Percentiles rank a stretch among this genome's conserved stretches.
These are phyloP conservation scores for Boletus pseudo-olivaceus DNA, from an alignment of 768 basidiomycete species.

Conservation along the genomic window DNA sequence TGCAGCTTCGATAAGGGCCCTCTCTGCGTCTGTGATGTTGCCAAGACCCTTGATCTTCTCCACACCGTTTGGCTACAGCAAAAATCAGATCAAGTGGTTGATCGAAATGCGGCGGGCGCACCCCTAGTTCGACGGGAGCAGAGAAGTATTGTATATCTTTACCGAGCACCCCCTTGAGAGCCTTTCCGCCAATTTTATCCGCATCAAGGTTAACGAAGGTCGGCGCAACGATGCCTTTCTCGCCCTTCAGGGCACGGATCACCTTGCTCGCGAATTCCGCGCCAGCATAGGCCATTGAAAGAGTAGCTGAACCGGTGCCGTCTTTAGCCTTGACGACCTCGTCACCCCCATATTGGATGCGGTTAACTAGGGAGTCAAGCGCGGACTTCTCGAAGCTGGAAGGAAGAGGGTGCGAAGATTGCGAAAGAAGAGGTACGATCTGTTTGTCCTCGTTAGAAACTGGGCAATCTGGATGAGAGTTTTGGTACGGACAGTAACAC, in stretches of 20 bases:
- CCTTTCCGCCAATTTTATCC: conserved; percentile 66
- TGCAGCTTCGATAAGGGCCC: conserved; percentile 72
- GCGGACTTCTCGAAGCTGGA: conserved; percentile 42
- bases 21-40: conserved; percentile 65
- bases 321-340: conserved; percentile 99
- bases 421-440: conserved; percentile 93
- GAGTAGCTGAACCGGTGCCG: conserved; percentile 86
- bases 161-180: conserved; percentile 76
- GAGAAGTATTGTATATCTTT: conserved; percentile 84
- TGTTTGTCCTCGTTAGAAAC: conserved; percentile 27
- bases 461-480: background rate
- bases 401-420: conserved; percentile 78
- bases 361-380: conserved; percentile 65
- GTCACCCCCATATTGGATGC: conserved; percentile 94
- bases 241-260: conserved; percentile 80
- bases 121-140: conserved; percentile 83
- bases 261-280: conserved; percentile 84
- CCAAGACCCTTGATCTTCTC: conserved; percentile 82
- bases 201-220: conserved; percentile 79
- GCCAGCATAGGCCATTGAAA: conserved; percentile 95
- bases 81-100: conserved; percentile 2
- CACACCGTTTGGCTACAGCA: conserved; percentile 69
- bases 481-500: conserved; percentile 63
- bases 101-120: conserved; percentile 31
- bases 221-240: conserved; percentile 82